Base-by-base conservation (phyloP, 495 filamentous ascomycete species). In the Melanomma pulvis-pyrius region DNA sequence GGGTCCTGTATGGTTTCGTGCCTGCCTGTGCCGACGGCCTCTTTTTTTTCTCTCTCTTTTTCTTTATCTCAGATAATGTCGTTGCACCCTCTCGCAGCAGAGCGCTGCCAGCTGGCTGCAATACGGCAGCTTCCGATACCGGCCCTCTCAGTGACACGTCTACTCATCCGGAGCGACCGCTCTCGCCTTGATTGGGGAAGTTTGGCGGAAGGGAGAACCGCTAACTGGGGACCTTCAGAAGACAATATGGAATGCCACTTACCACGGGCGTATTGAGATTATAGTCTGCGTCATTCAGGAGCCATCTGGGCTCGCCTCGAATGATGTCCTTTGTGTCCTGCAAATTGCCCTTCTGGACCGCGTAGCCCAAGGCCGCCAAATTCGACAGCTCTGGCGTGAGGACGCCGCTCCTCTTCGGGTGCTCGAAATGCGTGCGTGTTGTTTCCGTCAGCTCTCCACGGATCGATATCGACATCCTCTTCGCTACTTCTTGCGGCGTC, bases 221-320 rank as follows among this genome's bases (percentile, higher is more conserved):
- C 51, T 55, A 48, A 59, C 47, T 24, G 8, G 28, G 19, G 56
- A 50, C 60, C 52, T 63, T 48, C 49, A 70, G 65, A 67, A 24
- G 59, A 61, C 22, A 69, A 63, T 52, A 46, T 30, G 63, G 60
- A 51, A 51, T 12, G 19, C 25, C 25, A 74, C 86, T 80, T 75
- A 89, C 86, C 64, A 90, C 74, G 11, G 92, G 90, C n/a, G 93
- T 96, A 75, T 96, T 96, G 26, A 91, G 91, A 12, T 88, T 90
- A 73, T 96, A 96, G 75, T 97, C 93, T 41, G 85, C 83, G 61
- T 87, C 86, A 71, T 90, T 90, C 15, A 96, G 78, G 19, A 96
- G 78, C 78, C 84, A 87, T 61, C 86, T 79, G 19, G 81, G 76
- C 63, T 90, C 89, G 6, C 81, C 81, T 29, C 85, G 86, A 59